Conservation (phyloP, 1,284 basidiomycete species). For the Leccinum solheimii region DNA sequence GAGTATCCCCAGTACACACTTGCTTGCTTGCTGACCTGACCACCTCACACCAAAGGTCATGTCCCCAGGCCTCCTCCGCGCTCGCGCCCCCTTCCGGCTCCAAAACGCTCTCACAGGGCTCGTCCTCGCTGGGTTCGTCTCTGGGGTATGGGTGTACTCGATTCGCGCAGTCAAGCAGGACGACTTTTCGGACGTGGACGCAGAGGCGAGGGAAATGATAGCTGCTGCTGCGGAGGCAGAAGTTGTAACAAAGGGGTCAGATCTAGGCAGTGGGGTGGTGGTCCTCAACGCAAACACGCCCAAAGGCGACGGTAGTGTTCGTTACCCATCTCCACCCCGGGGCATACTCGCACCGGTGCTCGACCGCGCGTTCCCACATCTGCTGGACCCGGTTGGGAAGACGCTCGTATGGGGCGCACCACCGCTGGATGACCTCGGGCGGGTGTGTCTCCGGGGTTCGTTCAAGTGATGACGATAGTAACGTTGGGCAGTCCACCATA, state of each 20-base stretch:
- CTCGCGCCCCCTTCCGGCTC: slow-evolving; percentile 79
- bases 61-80: slow-evolving; percentile 85
- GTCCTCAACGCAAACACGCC: slow-evolving; percentile 20
- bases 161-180: slow-evolving; percentile 94
- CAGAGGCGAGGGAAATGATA: slow-evolving; percentile 63
- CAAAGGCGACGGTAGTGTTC: background rate
- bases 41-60: slow-evolving; percentile 47
- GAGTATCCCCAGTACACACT: slow-evolving; percentile 11
- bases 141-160: slow-evolving; percentile 90
- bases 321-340: slow-evolving; percentile 16
- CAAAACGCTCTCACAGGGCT: slow-evolving; percentile 82
- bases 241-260: background rate
- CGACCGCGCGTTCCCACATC: slow-evolving; percentile 45
- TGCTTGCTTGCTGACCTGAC: background rate
- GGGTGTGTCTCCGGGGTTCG: slow-evolving; percentile 28
- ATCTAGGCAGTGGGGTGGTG: background rate
- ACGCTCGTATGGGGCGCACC: slow-evolving; percentile 72
- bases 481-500: background rate
- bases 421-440: slow-evolving; percentile 57
- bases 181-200: slow-evolving; percentile 83
- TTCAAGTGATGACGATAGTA: background rate
- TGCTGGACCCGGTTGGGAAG: slow-evolving; percentile 59
- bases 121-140: slow-evolving; percentile 71
- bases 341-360: slow-evolving; percentile 50
- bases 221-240: background rate